Conservation (phyloP, 2,329 filamentous ascomycete species). For the Malbranchea cinnamomea region DNA sequence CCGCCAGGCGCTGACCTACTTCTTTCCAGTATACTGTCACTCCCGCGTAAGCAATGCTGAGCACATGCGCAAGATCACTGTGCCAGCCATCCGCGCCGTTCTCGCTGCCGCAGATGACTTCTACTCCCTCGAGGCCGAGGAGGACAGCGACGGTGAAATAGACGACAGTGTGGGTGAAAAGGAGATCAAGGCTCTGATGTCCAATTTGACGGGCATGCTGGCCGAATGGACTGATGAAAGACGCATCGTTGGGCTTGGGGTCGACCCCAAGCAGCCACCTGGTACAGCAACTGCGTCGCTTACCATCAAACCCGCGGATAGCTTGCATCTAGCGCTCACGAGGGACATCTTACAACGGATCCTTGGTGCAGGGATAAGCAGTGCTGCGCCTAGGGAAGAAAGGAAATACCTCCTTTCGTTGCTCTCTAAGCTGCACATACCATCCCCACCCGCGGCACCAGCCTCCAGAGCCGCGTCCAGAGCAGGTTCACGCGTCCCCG, state of each 20-base stretch:
- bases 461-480: constrained; percentile 37
- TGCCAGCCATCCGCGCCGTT: constrained; percentile 61
- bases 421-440: constrained; percentile 69
- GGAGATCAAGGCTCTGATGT: constrained; percentile 39
- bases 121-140: constrained; percentile 57
- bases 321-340: constrained; percentile 68
- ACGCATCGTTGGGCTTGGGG: constrained; percentile 49
- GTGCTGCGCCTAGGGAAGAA: constrained; percentile 49
- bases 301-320: constrained; percentile 42
- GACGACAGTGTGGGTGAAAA: constrained; percentile 61
- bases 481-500: constrained; percentile 26
- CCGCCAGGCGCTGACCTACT: constrained; percentile 78
- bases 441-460: constrained; percentile 46
- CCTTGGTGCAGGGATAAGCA: constrained; percentile 31
- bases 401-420: constrained; percentile 67
- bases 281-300: constrained; percentile 27
- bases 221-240: constrained; percentile 93
- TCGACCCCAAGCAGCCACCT: constrained; percentile 36
- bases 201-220: constrained; percentile 63
- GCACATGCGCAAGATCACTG: constrained; percentile 59
- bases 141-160: constrained; percentile 58
- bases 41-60: constrained; percentile 68
- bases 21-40: constrained; percentile 88
- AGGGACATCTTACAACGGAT: constrained; percentile 62
- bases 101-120: constrained; percentile 43